phyloP scores from a whole-genome alignment of 2,329 filamentous ascomycete genomes.

The Xylariales sp. region DNA sequence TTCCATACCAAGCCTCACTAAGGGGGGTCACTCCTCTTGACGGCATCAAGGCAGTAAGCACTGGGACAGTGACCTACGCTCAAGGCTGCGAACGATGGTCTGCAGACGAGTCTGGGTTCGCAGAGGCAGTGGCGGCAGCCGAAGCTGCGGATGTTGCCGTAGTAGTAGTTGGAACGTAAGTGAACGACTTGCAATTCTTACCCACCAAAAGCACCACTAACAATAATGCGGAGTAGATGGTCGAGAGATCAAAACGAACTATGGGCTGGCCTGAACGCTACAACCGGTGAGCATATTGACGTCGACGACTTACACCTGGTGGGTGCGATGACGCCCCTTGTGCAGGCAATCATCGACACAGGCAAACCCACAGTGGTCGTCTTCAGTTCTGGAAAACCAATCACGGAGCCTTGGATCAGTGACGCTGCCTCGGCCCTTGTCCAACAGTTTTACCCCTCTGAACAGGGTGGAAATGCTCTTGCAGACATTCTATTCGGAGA shows the following conservation, averaged over 20 bases:
- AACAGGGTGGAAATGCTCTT: constrained; percentile 62
- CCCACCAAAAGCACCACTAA: too few relatives aligned
- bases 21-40: constrained; percentile 66
- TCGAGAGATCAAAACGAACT: constrained; percentile 67
- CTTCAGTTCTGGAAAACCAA: constrained; percentile 64
- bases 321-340: constrained; percentile 63
- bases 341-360: constrained; percentile 62
- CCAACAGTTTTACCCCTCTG: constrained; percentile 71
- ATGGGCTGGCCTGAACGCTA: constrained; percentile 67
- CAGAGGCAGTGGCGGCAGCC: constrained; percentile 61
- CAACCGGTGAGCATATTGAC: constrained; percentile 71
- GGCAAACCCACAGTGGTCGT: constrained; percentile 65
- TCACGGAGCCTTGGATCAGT: constrained; percentile 70
- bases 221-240: too few relatives aligned
- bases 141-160: constrained; percentile 66
- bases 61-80: constrained; percentile 59
- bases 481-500: constrained; percentile 63
- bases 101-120: constrained; percentile 61
- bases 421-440: constrained; percentile 59
- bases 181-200: not conserved
- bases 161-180: constrained; percentile 62
- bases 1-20: constrained; percentile 59
- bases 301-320: constrained; percentile 59
- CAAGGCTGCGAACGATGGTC: constrained; percentile 72
- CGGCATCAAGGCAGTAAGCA: constrained; percentile 58